Evolutionary conservation across 1,284 basidiomycete genomes (phyloP).

Genomic region (Athelia psychrophila): DNA sequence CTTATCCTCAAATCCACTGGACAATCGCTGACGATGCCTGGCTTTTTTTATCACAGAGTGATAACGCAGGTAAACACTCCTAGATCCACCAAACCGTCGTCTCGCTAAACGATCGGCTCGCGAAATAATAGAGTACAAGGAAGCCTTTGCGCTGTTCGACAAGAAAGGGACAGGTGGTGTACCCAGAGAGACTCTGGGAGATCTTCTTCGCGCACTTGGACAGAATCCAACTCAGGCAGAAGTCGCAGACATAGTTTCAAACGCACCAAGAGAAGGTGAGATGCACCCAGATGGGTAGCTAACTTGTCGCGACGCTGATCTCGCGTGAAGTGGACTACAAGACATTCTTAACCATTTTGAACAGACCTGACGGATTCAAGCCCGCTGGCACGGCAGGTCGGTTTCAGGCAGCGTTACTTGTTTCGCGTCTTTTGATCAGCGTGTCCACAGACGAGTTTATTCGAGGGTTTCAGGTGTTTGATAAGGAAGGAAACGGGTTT

Average conservation of each 20-base stretch:
- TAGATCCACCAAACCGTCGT: neutral
- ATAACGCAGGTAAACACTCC: conserved; percentile 52
- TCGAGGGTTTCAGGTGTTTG: conserved; percentile 98
- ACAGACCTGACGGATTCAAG: conserved; percentile 96
- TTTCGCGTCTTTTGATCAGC: neutral
- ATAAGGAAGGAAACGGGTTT: conserved; percentile 96
- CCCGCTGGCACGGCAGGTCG: conserved; percentile 89
- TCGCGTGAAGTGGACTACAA: conserved; percentile 77
- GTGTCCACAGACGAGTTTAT: conserved; percentile 89
- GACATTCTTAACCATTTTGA: conserved; percentile 88
- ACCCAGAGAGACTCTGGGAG: conserved; percentile 87
- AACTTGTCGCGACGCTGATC: neutral
- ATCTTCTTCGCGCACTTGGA: conserved; percentile 91
- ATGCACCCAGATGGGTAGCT: conserved; percentile 9
- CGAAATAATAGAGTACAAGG: conserved; percentile 78
- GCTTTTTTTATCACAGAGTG: conserved; percentile 39
- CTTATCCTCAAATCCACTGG: neutral
- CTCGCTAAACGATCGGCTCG: conserved; percentile 1
- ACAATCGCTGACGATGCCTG: neutral
- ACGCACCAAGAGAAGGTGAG: conserved; percentile 77
- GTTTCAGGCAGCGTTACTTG: conserved; percentile 19
- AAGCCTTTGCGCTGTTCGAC: conserved; percentile 97
- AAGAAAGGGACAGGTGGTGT: conserved; percentile 93
- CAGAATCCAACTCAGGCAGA: conserved; percentile 99
- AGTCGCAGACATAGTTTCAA: conserved; percentile 78